A percentile compares a stretch with the other conserved stretches of the same genome.
Evolutionary conservation across 768 basidiomycete genomes (phyloP).

Genomic region (Boletus coccyginus): DNA sequence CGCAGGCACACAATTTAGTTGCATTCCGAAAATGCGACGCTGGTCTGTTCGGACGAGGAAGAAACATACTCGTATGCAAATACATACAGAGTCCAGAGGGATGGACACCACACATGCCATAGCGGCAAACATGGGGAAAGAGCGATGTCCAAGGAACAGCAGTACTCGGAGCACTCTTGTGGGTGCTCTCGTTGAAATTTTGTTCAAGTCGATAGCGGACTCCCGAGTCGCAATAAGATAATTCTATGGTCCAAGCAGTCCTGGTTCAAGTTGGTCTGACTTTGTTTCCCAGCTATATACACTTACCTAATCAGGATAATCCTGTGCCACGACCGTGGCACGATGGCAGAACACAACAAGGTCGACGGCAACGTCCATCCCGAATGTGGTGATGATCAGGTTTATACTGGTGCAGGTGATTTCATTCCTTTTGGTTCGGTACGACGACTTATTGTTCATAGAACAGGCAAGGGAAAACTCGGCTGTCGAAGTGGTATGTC

Average conservation of each 20-base stretch:
- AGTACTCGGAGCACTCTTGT: too few relatives aligned
- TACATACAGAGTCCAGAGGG: too few relatives aligned
- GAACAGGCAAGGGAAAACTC: constrained; percentile 98
- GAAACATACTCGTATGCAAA: too few relatives aligned
- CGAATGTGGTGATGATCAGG: constrained; percentile 70
- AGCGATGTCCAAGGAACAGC: too few relatives aligned
- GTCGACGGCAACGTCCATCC: background rate
- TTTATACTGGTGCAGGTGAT: constrained; percentile 94
- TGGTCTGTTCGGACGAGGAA: too few relatives aligned
- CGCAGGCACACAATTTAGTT: too few relatives aligned
- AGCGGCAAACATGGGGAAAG: too few relatives aligned
- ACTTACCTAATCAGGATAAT: constrained; percentile 15
- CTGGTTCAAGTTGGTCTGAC: background rate
- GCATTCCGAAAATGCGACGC: too few relatives aligned
- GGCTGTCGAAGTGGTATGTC: constrained; percentile 97
- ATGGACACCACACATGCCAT: too few relatives aligned
- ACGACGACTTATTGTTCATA: constrained; percentile 31
- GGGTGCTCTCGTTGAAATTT: background rate
- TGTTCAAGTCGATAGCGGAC: background rate
- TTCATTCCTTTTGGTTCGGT: constrained; percentile 13
- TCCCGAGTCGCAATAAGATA: background rate
- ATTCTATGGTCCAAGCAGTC: background rate
- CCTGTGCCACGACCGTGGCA: background rate
- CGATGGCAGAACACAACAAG: background rate
- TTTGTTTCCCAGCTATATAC: background rate